Percentiles rank a stretch among this genome's conserved stretches.
These are phyloP conservation scores for Aegilops bicornis DNA, from an alignment of 176 grass and related monocot genomes.

Conservation along the genomic window DNA sequence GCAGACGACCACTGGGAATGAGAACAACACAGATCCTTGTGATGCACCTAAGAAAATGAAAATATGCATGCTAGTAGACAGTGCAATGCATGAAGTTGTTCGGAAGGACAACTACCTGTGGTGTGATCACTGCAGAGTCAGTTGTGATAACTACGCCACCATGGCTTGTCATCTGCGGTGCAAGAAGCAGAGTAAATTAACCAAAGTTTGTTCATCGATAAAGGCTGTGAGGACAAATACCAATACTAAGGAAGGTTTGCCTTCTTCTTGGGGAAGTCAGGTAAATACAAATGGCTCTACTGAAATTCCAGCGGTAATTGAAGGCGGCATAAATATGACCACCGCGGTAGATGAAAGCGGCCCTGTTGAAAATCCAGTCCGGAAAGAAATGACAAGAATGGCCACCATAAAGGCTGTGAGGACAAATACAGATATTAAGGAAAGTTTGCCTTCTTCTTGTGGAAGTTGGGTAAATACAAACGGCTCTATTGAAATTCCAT, in stretches of 20 bases:
- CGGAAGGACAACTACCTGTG: constrained; percentile 27
- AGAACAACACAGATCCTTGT: too few relatives aligned
- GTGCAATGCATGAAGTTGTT: constrained; percentile 39
- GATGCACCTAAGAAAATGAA: not conserved
- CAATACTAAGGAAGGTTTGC: not conserved
- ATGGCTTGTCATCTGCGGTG: constrained; percentile 50
- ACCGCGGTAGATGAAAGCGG: not conserved
- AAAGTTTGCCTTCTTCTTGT: not conserved
- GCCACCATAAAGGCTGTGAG: constrained; percentile 10
- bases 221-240: constrained; percentile 2
- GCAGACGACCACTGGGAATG: too few relatives aligned
- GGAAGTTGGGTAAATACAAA: constrained; percentile 10
- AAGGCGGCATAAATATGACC: not conserved
- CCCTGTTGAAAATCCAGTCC: not conserved
- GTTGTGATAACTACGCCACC: constrained; percentile 4
- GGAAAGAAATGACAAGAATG: constrained; percentile 2
- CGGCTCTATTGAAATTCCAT: not conserved
- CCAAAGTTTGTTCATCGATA: constrained; percentile 37
- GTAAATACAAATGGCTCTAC: not conserved
- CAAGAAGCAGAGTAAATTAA: constrained; percentile 39
- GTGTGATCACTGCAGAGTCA: constrained; percentile 44
- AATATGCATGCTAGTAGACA: constrained; percentile 46
- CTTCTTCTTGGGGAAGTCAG: not conserved
- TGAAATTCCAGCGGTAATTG: constrained; percentile 4
- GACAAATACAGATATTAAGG: not conserved